Evolutionary conservation across 805 yeast species (phyloP), one percentile per base, ranked within the genome.

Genomic region (Wickerhamomyces bovis): DNA sequence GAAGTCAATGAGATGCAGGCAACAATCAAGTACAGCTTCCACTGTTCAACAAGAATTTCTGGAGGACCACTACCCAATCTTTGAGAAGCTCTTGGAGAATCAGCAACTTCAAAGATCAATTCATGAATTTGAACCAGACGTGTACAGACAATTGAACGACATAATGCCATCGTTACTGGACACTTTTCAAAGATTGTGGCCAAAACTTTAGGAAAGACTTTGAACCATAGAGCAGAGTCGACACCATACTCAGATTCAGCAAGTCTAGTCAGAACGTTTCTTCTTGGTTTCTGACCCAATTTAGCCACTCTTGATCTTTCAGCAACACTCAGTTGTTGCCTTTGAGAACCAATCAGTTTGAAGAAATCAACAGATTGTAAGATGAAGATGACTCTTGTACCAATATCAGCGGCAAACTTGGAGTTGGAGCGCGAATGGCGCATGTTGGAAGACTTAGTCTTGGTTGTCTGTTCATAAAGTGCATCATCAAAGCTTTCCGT

Each of bases 141-240:
- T 18, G 87, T 83, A 65, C 98, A 92, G 9, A 94, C 95, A 50
- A 87, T 83, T 3, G 95, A 85, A 9, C 99, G 77, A 52, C 96
- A 89, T 47, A 94, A 70, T 0, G 98, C 99, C 64, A 92, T 89
- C 0, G 96, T 92, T 60, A 92, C 83, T 0, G 99, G 98, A 58
- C 95, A 89, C 42, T 74, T 75, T 49, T 80, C 86, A 50, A 87
- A 89, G 49, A 94, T 80, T 1, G 80, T 71, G 30, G 76, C 80
- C 38, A 94, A 66, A 2, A 94, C 68, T 33, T 76, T 77, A 2
- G 97, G 97, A 56, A 86, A 89, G 1, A 84, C 76, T 50, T 95
- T 77, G 57, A 92, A 84, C 99, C 99, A 94, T n/a, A 94, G 69
- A 0, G 98, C 96, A 1, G 95, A 82, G 66, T 94, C 99, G 10